Evolutionary conservation across 495 filamentous ascomycete species (phyloP).

Genomic region (Penicillium coprophilum): DNA sequence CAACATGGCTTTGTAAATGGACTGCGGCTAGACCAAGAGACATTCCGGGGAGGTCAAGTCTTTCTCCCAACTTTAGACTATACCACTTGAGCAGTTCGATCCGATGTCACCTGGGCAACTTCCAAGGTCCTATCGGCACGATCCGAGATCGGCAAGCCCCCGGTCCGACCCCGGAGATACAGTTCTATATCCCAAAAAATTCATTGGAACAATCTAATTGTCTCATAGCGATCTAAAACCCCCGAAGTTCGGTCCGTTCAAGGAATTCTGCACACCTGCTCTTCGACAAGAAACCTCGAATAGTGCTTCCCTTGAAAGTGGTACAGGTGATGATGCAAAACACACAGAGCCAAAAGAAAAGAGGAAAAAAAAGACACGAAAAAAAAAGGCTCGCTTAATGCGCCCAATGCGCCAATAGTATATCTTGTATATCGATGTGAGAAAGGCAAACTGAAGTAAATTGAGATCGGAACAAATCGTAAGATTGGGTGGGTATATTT

Average conservation of each 20-base stretch:
- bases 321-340: not conserved
- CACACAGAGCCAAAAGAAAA: not conserved
- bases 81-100: not conserved
- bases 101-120: too few species aligned
- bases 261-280: not conserved
- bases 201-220: not conserved
- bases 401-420: constrained; percentile 6
- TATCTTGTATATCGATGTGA: constrained; percentile 8
- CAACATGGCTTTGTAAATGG: not conserved
- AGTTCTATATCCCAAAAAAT: not conserved
- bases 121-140: not conserved
- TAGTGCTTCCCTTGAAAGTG: not conserved
- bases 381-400: constrained; percentile 6
- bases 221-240: not conserved
- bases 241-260: not conserved
- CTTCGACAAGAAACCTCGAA: not conserved
- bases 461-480: not conserved
- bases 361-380: not conserved
- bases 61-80: not conserved
- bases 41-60: not conserved
- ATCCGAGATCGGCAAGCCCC: not conserved
- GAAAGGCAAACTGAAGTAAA: not conserved
- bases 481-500: constrained; percentile 7
- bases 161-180: not conserved
- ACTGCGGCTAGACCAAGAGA: not conserved